phyloP scores from a whole-genome alignment of 192 early-diverging fungal genomes.

The Chytriomyces sp. region DNA sequence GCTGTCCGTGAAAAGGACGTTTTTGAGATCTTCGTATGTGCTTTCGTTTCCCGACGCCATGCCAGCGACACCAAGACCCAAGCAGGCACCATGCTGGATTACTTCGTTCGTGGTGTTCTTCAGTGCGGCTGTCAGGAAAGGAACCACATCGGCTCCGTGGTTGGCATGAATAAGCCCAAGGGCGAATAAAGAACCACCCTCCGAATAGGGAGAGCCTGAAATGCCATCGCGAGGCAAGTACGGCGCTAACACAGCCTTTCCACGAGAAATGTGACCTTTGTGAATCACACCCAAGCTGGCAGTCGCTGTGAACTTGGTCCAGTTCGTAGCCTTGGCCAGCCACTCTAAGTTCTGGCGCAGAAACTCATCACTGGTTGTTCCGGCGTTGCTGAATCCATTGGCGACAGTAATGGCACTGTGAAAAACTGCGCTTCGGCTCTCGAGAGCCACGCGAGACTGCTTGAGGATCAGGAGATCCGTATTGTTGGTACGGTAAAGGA shows the following conservation, averaged over 20 bases:
- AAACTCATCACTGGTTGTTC: slow-evolving; percentile 97
- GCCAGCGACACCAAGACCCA: slow-evolving; percentile 93
- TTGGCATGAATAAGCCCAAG: slow-evolving; percentile 96
- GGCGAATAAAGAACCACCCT: slow-evolving; percentile 97
- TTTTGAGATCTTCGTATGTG: slow-evolving; percentile 86
- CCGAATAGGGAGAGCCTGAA: slow-evolving; percentile 84
- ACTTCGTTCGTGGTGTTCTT: slow-evolving; percentile 81
- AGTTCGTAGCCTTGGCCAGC: slow-evolving; percentile 95
- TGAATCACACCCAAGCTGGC: slow-evolving; percentile 98
- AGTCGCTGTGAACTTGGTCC: slow-evolving; percentile 99
- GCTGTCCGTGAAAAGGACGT: slow-evolving; percentile 87
- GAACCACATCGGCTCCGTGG: slow-evolving; percentile 81
- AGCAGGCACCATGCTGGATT: slow-evolving; percentile 93
- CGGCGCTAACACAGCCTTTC: slow-evolving; percentile 79
- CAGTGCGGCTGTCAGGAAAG: slow-evolving; percentile 81
- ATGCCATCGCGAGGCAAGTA: slow-evolving; percentile 94
- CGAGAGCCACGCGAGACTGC: slow-evolving; percentile 85
- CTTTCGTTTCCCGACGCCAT: slow-evolving; percentile 93
- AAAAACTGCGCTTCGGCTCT: slow-evolving; percentile 87
- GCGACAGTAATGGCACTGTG: slow-evolving; percentile 95
- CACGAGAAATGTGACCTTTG: slow-evolving; percentile 90
- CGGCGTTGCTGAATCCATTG: slow-evolving; percentile 98
- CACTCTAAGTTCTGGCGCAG: slow-evolving; percentile 96
- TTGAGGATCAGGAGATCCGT: slow-evolving; percentile 96
- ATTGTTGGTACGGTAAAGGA: slow-evolving; percentile 93